phyloP scores from a whole-genome alignment of 805 yeast species.

The Starmerella stellata region DNA sequence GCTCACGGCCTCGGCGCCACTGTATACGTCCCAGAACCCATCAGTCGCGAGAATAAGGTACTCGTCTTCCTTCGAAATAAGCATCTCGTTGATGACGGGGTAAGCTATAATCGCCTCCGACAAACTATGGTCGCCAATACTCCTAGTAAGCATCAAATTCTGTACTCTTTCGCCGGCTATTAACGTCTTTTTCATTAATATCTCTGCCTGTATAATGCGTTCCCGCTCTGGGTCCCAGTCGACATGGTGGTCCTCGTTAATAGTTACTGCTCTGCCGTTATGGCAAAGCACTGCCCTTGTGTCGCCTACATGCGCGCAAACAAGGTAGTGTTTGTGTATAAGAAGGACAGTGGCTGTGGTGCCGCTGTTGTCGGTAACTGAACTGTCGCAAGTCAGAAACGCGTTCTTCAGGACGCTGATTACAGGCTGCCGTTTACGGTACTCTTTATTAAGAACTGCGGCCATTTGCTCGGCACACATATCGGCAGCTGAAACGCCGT shows the following conservation, averaged over 20 bases:
- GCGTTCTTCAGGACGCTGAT: slow-evolving; percentile 2
- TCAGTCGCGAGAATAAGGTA: slow-evolving; percentile 70
- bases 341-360: slow-evolving; percentile 13
- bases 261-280: background rate
- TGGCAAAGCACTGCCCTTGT: slow-evolving; percentile 6
- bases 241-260: slow-evolving; percentile 11
- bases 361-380: slow-evolving; percentile 7
- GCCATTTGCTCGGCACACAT: slow-evolving; percentile 8
- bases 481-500: slow-evolving; percentile 9
- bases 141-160: slow-evolving; percentile 70
- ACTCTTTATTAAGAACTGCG: background rate
- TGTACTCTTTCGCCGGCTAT: slow-evolving; percentile 30
- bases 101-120: slow-evolving; percentile 38
- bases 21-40: slow-evolving; percentile 75
- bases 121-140: slow-evolving; percentile 69
- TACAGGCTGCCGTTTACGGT: background rate
- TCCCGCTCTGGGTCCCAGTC: slow-evolving; percentile 2
- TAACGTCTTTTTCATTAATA: background rate
- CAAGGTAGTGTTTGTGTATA: background rate
- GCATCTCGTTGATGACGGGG: slow-evolving; percentile 59
- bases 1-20: slow-evolving; percentile 44
- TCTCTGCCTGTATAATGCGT: slow-evolving; percentile 3
- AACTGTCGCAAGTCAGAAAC: slow-evolving; percentile 3
- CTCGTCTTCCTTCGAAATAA: slow-evolving; percentile 37
- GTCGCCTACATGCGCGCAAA: slow-evolving; percentile 13